Base-by-base conservation (phyloP, 441 rosid genomes). In the Lepidium campestre region DNA sequence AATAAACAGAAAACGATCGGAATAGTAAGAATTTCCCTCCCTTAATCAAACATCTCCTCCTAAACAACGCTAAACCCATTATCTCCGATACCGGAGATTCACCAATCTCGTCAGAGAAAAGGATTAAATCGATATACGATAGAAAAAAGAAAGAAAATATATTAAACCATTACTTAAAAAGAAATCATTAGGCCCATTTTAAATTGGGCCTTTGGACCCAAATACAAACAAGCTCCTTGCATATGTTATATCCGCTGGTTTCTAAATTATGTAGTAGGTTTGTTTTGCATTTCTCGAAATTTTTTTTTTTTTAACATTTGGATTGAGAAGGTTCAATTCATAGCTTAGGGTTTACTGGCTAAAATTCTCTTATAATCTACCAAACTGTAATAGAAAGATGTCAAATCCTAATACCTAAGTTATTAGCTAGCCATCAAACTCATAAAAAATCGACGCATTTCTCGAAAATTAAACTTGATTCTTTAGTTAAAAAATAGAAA, bases 1-100 rank as follows among this genome's bases (percentile, higher is more conserved):
- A 1, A 40, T 11, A 32, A 35, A 74, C 77, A 29, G 73, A 69
- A 19, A 40, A 53, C 12, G 67, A 78, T 68, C 78, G 81, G 44
- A 74, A 45, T 47, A 18, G 44, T 18, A 19, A 45, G 13, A 19
- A 25, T 27, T 60, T 70, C 25, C 19, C 5, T 46, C 40, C 64
- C 25, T 4, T 3, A 23, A 62, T 23, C 1, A 61, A 49, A 7
- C 7, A 13, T 40, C 17, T 46, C 15, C 25, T 62, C 64, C 50
- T 55, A 6, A 47, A 19, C 42, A 50, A 5, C 64, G 57, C 23
- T 2, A 73, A 64, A 8, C 25, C 5, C 57, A 67, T 42, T 39
- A 45, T 75, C 57, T 19, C 62, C 75, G 67, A 11, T 37, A 42
- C 39, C 67, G 68, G 59, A 11, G 71, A 13, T 14, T 39, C 56